Conservation (phyloP, 441 rosid genomes). For the Populus hybrid region DNA sequence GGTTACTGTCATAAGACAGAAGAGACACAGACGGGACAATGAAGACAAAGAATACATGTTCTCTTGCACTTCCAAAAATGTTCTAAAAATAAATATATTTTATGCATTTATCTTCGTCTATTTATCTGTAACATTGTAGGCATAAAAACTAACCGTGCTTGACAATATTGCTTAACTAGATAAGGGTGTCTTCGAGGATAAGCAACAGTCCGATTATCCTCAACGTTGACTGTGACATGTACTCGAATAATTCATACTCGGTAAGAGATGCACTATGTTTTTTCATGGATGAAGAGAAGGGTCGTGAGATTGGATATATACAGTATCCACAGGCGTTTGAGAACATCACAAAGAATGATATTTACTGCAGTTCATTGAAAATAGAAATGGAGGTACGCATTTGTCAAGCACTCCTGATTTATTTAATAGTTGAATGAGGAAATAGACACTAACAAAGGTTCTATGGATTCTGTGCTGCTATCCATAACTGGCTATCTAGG, state of each 20-base stretch:
- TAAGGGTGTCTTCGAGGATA: constrained; percentile 60
- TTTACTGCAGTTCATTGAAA: constrained; percentile 39
- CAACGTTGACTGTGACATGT: constrained; percentile 85
- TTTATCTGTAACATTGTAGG: background rate
- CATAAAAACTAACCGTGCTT: background rate
- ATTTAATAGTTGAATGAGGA: too few species aligned
- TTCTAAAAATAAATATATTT: too few species aligned
- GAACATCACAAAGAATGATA: constrained; percentile 57
- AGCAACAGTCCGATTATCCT: constrained; percentile 58
- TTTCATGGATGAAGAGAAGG: constrained; percentile 65
- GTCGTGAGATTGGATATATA: constrained; percentile 54
- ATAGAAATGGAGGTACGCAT: constrained; percentile 2
- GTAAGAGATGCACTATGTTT: constrained; percentile 67
- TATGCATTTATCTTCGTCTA: too few species aligned
- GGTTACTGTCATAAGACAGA: too few species aligned
- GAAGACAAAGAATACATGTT: too few species aligned
- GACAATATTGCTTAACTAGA: constrained; percentile 19
- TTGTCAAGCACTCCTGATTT: background rate
- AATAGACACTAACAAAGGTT: background rate
- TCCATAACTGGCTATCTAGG: constrained; percentile 27
- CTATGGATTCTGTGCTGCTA: background rate
- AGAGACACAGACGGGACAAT: too few species aligned
- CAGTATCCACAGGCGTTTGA: constrained; percentile 54
- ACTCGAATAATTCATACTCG: constrained; percentile 52
- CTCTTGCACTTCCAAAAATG: too few species aligned